Evolutionary conservation across 257 asterid species (phyloP), one percentile per base, ranked within the genome.

Genomic region (Cynanchum wilfordii): DNA sequence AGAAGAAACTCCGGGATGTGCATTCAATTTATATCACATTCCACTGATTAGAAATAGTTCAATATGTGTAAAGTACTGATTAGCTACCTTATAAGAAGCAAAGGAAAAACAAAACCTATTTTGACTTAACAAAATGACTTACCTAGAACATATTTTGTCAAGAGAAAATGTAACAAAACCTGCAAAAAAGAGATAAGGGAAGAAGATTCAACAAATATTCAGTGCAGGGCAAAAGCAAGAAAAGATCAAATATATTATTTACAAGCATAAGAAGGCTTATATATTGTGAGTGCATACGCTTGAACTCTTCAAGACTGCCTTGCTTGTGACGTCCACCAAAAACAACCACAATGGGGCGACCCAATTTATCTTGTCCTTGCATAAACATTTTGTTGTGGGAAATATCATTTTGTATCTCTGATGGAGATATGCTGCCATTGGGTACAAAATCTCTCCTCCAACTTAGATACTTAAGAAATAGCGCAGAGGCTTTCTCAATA

Each of bases 111-210:
- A 5, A 38, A 42, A 59, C 24, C 29, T 45, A n/a, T n/a, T n/a
- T n/a, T n/a, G n/a, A n/a, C n/a, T n/a, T n/a, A 44, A 17, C 16
- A 59, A 73, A 62, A 71, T 65, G 68, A 57, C 12, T 60, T 84
- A 93, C 97, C 98, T 89, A n/a, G 91, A 79, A 71, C 94, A 85
- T 66, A 93, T 88, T 81, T 80, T 89, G 83, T 90, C 97, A 56
- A 93, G 89, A 22, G 85, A 67, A 84, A 72, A 93, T 42, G 92
- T 84, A 33, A 89, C 94, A 73, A n/a, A 90, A 70, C 98, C 98
- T 93, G 98, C 56, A 55, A 70, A 4, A 45, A 44, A 71, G 40
- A 22, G 24, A 52, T 10, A 45, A 47, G 33, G 55, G 50, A 62
- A 29, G 58, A 71, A 29, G 58, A 71, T 63, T 75, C 42, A 74